Conservation (phyloP, 768 basidiomycete species). For the Rhizopogon salebrosus region DNA sequence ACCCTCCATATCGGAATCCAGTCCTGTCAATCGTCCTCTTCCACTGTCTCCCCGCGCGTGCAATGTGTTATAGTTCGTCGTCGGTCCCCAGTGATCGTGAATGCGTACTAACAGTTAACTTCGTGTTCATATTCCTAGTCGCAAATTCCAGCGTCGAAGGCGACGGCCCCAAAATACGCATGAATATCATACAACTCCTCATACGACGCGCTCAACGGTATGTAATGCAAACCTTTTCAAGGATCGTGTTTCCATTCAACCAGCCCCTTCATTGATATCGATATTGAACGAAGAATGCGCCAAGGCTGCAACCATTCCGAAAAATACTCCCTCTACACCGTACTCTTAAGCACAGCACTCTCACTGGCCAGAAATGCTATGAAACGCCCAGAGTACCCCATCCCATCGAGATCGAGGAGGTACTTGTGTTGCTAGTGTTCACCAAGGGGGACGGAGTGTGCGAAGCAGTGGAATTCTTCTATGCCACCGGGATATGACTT, state of each 20-base stretch:
- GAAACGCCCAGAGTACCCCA: constrained; percentile 91
- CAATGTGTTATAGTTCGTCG: constrained; percentile 70
- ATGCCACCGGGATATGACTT: constrained; percentile 81
- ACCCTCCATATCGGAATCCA: constrained; percentile 95
- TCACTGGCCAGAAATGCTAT: constrained; percentile 82
- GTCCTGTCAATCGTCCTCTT: constrained; percentile 76
- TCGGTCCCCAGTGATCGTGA: constrained; percentile 55
- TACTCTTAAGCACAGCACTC: constrained; percentile 87
- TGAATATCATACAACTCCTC: constrained; percentile 91
- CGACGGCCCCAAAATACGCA: constrained; percentile 83
- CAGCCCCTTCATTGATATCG: too few species aligned
- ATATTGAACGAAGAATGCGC: too few species aligned
- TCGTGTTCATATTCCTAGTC: constrained; percentile 11
- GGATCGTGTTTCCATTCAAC: background rate
- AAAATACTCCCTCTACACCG: constrained; percentile 89
- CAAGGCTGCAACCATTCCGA: constrained; percentile 92
- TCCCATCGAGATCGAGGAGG: constrained; percentile 88
- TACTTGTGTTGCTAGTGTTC: constrained; percentile 93
- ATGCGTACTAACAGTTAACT: constrained; percentile 36
- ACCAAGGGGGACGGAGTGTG: constrained; percentile 72
- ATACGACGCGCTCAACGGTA: constrained; percentile 85
- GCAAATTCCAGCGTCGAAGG: constrained; percentile 47
- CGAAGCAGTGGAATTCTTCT: constrained; percentile 66
- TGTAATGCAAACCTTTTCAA: constrained; percentile 86
- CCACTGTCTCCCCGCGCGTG: constrained; percentile 89